Conservation (phyloP, 2,329 filamentous ascomycete species). For the Apiospora phragmitis region DNA sequence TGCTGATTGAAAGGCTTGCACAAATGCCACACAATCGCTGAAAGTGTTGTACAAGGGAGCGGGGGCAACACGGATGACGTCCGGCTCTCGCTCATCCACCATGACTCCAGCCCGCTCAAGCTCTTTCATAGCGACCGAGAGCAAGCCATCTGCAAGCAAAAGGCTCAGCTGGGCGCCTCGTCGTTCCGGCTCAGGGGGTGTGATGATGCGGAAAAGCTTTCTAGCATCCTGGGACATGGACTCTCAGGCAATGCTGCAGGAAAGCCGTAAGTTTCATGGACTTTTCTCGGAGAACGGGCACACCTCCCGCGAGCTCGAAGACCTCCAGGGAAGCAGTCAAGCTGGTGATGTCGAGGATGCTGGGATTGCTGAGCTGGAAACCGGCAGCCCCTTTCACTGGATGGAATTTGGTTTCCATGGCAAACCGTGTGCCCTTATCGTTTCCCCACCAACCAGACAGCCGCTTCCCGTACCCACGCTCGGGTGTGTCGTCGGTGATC, state of each 20-base stretch:
- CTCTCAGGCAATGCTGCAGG: slow-evolving; percentile 61
- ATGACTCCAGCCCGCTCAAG: slow-evolving; percentile 65
- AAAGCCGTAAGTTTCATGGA: slow-evolving; percentile 68
- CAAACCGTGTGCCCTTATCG: slow-evolving; percentile 67
- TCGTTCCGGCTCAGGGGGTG: slow-evolving; percentile 61
- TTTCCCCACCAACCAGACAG: slow-evolving; percentile 83
- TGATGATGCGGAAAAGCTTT: slow-evolving; percentile 59
- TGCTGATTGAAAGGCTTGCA: slow-evolving; percentile 37
- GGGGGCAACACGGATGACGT: slow-evolving; percentile 74
- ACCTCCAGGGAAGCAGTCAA: slow-evolving; percentile 69
- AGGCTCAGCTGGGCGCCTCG: slow-evolving; percentile 75
- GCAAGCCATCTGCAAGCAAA: slow-evolving; percentile 57
- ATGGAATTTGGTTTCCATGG: slow-evolving; percentile 74
- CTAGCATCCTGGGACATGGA: slow-evolving; percentile 35
- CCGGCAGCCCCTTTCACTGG: slow-evolving; percentile 73
- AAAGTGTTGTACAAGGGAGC: slow-evolving; percentile 75
- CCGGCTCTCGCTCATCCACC: slow-evolving; percentile 72
- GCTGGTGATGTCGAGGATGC: slow-evolving; percentile 71
- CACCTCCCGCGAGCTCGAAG: slow-evolving; percentile 65
- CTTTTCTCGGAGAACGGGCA: slow-evolving; percentile 63
- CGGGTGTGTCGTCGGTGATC: slow-evolving; percentile 33
- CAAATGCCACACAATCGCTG: slow-evolving; percentile 63
- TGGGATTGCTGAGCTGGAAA: slow-evolving; percentile 77
- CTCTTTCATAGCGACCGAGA: slow-evolving; percentile 61
- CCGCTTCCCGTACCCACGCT: slow-evolving; percentile 48